Conservation (phyloP, 768 basidiomycete genomes). For the Lactarius deliciosus region DNA sequence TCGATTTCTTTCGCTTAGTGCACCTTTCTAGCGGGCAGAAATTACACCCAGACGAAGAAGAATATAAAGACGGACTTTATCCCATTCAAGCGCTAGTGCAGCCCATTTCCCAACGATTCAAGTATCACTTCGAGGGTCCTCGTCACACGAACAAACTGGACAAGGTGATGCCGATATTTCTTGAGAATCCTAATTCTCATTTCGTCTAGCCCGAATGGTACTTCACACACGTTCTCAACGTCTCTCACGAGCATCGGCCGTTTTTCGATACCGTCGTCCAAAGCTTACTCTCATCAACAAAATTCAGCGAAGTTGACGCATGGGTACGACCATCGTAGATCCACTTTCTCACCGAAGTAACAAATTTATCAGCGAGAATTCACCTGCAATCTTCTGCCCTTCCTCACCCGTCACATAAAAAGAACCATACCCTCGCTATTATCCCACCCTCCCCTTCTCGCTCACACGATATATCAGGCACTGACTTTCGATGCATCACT, state of each 20-base stretch:
- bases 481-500: constrained; percentile 82
- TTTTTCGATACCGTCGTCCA: constrained; percentile 82
- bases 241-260: constrained; percentile 76
- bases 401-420: constrained; percentile 72
- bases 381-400: constrained; percentile 69
- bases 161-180: constrained; percentile 54
- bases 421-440: constrained; percentile 73
- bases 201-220: constrained; percentile 89
- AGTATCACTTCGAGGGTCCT: constrained; percentile 89
- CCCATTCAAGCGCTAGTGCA: constrained; percentile 81
- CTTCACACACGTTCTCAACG: constrained; percentile 87
- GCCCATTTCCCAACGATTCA: constrained; percentile 84
- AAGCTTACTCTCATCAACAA: constrained; percentile 60
- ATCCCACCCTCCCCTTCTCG: constrained; percentile 77
- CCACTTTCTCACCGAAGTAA: constrained; percentile 13
- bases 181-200: not conserved
- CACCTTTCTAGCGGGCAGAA: constrained; percentile 49
- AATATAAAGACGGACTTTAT: constrained; percentile 62
- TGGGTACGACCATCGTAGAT: constrained; percentile 52
- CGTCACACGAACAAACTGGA: constrained; percentile 89
- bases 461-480: constrained; percentile 94
- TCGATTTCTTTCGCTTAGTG: constrained; percentile 17
- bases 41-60: constrained; percentile 36
- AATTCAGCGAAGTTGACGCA: constrained; percentile 64
- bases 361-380: constrained; percentile 69